Evolutionary conservation across 148 eudicot species (phyloP), one percentile per base, ranked within the genome.

Genomic region (Rhododendron henanense): DNA sequence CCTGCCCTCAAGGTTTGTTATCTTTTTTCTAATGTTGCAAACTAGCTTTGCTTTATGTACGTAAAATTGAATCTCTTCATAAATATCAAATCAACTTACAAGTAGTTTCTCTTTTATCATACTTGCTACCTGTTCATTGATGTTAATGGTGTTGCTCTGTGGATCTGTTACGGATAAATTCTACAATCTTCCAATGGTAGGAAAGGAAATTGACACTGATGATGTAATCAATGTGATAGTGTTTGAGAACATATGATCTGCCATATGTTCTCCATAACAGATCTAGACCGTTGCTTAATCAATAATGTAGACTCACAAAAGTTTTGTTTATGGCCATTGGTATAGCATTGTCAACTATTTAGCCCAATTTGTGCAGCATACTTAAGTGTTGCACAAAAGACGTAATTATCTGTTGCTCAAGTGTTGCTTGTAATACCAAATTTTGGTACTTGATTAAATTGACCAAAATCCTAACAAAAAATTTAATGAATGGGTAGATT

Each of bases 1-100:
- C 92, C 92, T 78, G 88, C 92, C 84, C 84, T 87, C 41, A 90
- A 90, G 92, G 92, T 87, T 44, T 0, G 31, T 81, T 35, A 3
- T 33, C 19, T 39, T 21, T 81, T 63, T 61, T 61, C 31, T 3
- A 57, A 61, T 44, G 5, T 37, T 51, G 80, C 81, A 53, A 84
- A 39, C 28, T 81, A 48, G 15, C 39, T 79, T 23, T 50, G 55
- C 14, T 76, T 73, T 41, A 19, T 76, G 13, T 76, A 2, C n/a
- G 8, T 45, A 3, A 47, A 78, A n/a, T 13, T 10, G n/a, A 74
- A 76, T 41, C 79, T 39, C 50, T 5, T 0, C 28, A 19, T 76
- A 8, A 76, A 76, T 15, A 35, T 18, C 41, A 74, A 37, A 16
- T 74, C 9, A 35, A 35, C 23, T 28, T 78, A 13, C 50, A 45